These are phyloP conservation scores for Fonsecaea pedrosoi DNA, from an alignment of 2,329 filamentous ascomycete species.

Conservation along the genomic window DNA sequence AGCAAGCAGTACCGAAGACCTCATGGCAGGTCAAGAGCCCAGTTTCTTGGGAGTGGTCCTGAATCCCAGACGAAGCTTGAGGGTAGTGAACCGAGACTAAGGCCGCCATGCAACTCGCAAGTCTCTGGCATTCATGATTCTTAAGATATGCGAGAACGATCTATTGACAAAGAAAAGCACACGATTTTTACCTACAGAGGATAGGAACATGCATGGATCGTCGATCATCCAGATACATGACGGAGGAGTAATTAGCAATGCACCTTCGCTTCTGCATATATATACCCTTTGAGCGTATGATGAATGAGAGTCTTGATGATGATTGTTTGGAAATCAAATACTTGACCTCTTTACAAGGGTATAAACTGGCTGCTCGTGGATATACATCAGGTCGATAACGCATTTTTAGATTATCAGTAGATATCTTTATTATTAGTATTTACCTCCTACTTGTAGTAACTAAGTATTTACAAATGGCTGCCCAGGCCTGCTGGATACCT, in stretches of 20 bases:
- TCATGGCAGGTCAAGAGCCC: conserved; percentile 69
- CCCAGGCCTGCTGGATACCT: too few species aligned
- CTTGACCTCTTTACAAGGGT: too few species aligned
- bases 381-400: too few species aligned
- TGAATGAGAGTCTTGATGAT: not conserved
- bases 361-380: too few species aligned
- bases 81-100: conserved; percentile 69
- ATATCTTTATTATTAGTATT: too few species aligned
- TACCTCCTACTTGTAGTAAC: too few species aligned
- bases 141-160: conserved; percentile 9
- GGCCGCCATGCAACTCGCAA: not conserved
- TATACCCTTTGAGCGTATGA: conserved; percentile 20
- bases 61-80: conserved; percentile 70
- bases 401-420: too few species aligned
- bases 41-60: conserved; percentile 74
- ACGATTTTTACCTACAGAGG: not conserved
- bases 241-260: not conserved
- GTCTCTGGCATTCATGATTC: conserved; percentile 9
- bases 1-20: conserved; percentile 62
- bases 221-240: not conserved
- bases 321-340: too few species aligned
- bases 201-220: conserved; percentile 12
- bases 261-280: conserved; percentile 4
- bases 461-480: too few species aligned
- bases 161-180: conserved; percentile 1